A percentile compares a stretch with the other conserved stretches of the same genome.
Evolutionary conservation across 768 basidiomycete species (phyloP).

Genomic region (Boletus rufocinnamomeus): DNA sequence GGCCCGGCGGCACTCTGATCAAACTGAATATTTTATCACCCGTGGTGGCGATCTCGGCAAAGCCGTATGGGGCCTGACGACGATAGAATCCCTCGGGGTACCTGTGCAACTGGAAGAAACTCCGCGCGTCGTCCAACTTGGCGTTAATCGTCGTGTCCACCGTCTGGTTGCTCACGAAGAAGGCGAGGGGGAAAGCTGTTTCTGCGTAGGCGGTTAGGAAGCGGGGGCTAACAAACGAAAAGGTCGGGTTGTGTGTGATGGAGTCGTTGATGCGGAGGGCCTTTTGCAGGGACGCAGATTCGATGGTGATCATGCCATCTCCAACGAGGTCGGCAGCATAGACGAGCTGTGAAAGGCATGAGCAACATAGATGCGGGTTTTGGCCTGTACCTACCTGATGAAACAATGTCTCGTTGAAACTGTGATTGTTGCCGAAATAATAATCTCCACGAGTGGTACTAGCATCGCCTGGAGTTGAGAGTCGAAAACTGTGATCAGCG

Average conservation of each 20-base stretch:
- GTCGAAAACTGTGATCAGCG: not conserved
- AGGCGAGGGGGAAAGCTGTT: constrained; percentile 17
- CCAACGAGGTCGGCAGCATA: too few relatives aligned
- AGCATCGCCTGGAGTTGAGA: too few relatives aligned
- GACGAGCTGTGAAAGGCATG: too few relatives aligned
- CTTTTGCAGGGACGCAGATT: too few relatives aligned
- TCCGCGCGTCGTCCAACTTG: constrained; percentile 20
- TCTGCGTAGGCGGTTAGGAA: constrained; percentile 11
- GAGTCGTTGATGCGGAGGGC: too few relatives aligned
- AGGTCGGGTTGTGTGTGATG: constrained; percentile 21
- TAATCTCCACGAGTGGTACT: too few relatives aligned
- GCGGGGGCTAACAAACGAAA: constrained; percentile 25
- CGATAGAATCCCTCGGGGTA: constrained; percentile 26
- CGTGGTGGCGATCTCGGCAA: not conserved
- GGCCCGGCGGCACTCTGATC: not conserved
- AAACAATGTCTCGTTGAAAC: too few relatives aligned
- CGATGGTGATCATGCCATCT: too few relatives aligned
- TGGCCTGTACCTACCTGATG: too few relatives aligned
- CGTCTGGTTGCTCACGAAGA: constrained; percentile 28
- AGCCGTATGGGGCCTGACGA: constrained; percentile 20
- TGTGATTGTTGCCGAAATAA: too few relatives aligned
- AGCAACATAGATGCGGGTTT: too few relatives aligned
- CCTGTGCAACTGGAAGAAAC: constrained; percentile 21
- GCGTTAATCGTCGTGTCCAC: constrained; percentile 19
- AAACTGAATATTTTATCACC: not conserved